Evolutionary conservation across 2,329 filamentous ascomycete species (phyloP), one percentile per base, ranked within the genome.

Genomic region (Basipetospora chlamydospora): DNA sequence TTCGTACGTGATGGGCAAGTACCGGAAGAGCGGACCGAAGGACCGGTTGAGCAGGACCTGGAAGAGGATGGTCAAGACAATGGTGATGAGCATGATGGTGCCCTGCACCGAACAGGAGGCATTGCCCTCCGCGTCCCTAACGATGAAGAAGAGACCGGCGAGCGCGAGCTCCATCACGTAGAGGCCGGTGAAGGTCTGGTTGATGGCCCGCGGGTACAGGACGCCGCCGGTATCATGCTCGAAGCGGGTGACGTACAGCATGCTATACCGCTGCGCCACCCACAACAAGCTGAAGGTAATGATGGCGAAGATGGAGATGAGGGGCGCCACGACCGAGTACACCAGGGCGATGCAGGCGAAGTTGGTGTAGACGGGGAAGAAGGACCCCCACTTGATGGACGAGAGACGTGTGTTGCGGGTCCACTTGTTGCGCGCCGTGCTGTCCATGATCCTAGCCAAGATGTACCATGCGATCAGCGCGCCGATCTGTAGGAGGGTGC

Each of bases 321-420:
- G 63, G 0, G 90, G 90, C 1, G 90, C 77, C 28, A 96, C 78
- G 39, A 96, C 71, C 26, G 77, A 83, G 57, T 96, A 98, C 26
- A 96, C 78, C 28, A 94, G 56, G 2, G 75, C 86, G 46, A 98
- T 96, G 44, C 84, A 92, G 29, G 87, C 90, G 47, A 98, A 83
- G 51, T 94, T 95, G 38, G 90, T 95, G 56, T 96, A 98, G 0
- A 94, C 78, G 0, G 90, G 90, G 55, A 96, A 98, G 62, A 92
- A 88, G 0, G 77, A 78, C 7, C 90, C 90, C 90, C 92, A 98
- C 38, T 77, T 74, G 43, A 96, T 77, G 34, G 73, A 72, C 22
- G 74, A 75, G 23, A 96, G 65, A 12, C 67, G 75, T 7, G 84
- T 88, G 49, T 94, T 87, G 37, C 90, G 73, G 5, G 64, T 68